Evolutionary conservation across 202 grass and related monocot genomes (phyloP), one percentile per base, ranked within the genome.

Genomic region (Eragrostis tef): DNA sequence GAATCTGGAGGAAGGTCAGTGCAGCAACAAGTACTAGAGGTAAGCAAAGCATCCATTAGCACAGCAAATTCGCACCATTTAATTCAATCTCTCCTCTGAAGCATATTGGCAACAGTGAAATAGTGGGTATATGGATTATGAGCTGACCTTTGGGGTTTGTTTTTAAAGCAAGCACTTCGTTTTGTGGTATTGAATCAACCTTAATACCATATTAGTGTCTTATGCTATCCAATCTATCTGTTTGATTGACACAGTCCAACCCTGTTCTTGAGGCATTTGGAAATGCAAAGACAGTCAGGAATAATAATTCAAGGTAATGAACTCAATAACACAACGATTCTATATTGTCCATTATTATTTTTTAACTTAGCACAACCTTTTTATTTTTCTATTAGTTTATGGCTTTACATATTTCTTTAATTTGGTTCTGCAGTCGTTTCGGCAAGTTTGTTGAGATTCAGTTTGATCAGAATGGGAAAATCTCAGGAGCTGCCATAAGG

Each of bases 391-490:
- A 72, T 60, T 64, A 67, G 19, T 79, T 79, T 70, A 48, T 86
- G 41, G 14, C 59, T 90, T 79, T 69, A 71, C 41, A 75, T 20
- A 74, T 61, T 68, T 64, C 14, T 59, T 75, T 67, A 79, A 52
- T 67, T n/a, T 76, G 56, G 78, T 81, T 61, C 69, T 67, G 50
- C 85, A 98, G 95, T 87, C 95, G 95, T 66, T 98, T 98, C 41
- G 95, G 95, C 20, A 98, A 98, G 89, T 98, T 98, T 93, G 95
- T 98, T 50, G 95, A 98, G 88, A 89, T 98, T 82, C 95, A 98
- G 79, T 98, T 98, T 91, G 95, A 98, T 83, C 77, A 74, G 71
- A 90, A 61, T 57, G 92, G 90, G 39, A 94, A 85, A 84, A 98
- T 98, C 62, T 93, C 95, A 17, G 95, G 95, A 88, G 95, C 92